Base-by-base conservation (phyloP, 2,329 filamentous ascomycete genomes). In the Colletotrichum sp. region DNA sequence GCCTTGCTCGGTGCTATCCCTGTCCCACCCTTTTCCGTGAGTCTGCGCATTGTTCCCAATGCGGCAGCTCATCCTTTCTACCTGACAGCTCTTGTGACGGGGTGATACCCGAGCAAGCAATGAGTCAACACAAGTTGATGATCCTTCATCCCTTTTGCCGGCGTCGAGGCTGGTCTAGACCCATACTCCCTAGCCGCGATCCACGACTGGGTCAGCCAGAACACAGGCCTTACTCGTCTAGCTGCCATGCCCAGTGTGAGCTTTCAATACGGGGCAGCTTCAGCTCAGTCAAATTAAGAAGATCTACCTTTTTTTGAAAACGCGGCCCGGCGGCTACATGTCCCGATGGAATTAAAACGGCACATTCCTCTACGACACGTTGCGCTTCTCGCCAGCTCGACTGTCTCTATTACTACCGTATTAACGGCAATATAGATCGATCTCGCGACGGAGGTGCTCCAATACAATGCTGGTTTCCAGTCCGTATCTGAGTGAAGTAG, bases 341-440 rank as follows among this genome's bases (percentile, higher is more conserved):
- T 36, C 78, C 34, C 60, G 34, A 32, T 82, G 80, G 80, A 71
- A 80, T n/a, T 62, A 80, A 63, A 90, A 89, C 78, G 77, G 80
- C 4, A 79, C 80, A 39, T 87, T 89, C 76, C 85, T 89, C 63
- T 80, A 81, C 18, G 80, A 87, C 34, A 87, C 88, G 75, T 85
- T 32, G 81, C 82, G 24, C 85, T 80, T 83, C 77, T 90, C 2
- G 81, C 86, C 1, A 80, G 83, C 10, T 79, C 83, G 2, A 84
- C 86, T 5, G 85, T 85, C 6, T 90, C 86, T 76, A 78, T 88
- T 16, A 84, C 83, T 49, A 76, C 90, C 16, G 81, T 88, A 10
- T 81, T 90, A 34, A 86, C 85, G 3, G 88, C 88, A 0, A 88
- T 90, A 86, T 88, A 90, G 80, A 85, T 89, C 24, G 86, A 85